Conservation (phyloP, 331 rosid species). For the Saraca asoca region DNA sequence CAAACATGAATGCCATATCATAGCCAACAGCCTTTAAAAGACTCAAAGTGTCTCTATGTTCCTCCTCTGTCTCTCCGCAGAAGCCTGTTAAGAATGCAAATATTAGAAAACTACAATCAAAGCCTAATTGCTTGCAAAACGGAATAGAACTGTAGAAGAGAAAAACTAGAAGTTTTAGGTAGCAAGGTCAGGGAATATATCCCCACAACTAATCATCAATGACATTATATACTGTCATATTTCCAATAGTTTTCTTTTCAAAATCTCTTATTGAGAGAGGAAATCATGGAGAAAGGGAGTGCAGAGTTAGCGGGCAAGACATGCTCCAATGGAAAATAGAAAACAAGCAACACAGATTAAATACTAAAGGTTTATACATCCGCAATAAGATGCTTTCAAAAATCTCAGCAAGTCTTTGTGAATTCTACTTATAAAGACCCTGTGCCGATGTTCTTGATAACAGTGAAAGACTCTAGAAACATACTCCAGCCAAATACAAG, state of each 20-base stretch:
- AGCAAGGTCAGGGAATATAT: slow-evolving; percentile 23
- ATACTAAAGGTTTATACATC: too few relatives aligned
- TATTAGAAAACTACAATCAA: slow-evolving; percentile 1
- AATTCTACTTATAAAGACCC: too few relatives aligned
- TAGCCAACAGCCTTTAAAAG: slow-evolving; percentile 73
- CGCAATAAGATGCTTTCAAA: too few relatives aligned
- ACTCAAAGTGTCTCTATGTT: slow-evolving; percentile 71
- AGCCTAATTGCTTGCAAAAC: slow-evolving; percentile 15
- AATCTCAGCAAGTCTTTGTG: too few relatives aligned
- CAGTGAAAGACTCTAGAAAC: too few relatives aligned
- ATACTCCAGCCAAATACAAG: too few relatives aligned
- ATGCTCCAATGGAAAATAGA: too few relatives aligned
- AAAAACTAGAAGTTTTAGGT: slow-evolving; percentile 2
- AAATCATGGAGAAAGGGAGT: too few relatives aligned
- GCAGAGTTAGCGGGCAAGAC: too few relatives aligned
- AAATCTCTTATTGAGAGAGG: too few relatives aligned
- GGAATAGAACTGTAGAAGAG: not conserved
- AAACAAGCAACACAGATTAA: too few relatives aligned
- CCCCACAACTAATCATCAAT: slow-evolving; percentile 10
- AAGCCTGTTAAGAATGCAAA: slow-evolving; percentile 62
- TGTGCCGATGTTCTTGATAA: too few relatives aligned
- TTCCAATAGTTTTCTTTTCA: slow-evolving; percentile 3
- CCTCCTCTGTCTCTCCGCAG: slow-evolving; percentile 94
- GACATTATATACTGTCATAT: slow-evolving; percentile 11
- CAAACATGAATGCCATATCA: slow-evolving; percentile 98